Evolutionary conservation across 352 stramenopile genomes (phyloP).

Genomic region (Globisporangium parvum): DNA sequence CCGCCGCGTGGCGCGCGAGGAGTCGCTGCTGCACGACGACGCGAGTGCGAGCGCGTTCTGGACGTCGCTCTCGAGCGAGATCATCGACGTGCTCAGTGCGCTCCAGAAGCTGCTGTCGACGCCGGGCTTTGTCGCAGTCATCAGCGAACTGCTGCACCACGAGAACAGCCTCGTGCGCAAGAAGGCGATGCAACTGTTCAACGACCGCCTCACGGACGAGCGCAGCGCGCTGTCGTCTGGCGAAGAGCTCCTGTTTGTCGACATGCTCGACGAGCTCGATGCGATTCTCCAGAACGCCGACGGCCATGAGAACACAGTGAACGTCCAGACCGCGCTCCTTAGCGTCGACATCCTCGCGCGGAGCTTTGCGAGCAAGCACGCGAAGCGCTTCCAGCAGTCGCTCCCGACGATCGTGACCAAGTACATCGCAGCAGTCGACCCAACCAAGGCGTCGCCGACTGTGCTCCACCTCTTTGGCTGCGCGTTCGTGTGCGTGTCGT

Average conservation of each 20-base stretch:
- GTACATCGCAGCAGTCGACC: conserved; percentile 49
- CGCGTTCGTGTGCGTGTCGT: conserved; percentile 78
- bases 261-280: conserved; percentile 84
- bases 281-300: conserved; percentile 59
- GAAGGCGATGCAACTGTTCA: conserved; percentile 87
- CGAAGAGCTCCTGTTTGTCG: conserved; percentile 79
- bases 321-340: conserved; percentile 78
- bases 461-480: conserved; percentile 72
- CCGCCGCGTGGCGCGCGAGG: conserved; percentile 60
- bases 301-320: conserved; percentile 56
- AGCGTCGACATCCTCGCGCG: conserved; percentile 81
- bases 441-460: conserved; percentile 39
- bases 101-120: conserved; percentile 82
- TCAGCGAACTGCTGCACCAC: conserved; percentile 78
- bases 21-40: conserved; percentile 43
- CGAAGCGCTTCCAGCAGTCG: conserved; percentile 67
- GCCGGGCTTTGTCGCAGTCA: conserved; percentile 80
- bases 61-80: conserved; percentile 36
- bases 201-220: conserved; percentile 74
- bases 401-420: conserved; percentile 63
- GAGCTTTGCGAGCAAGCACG: conserved; percentile 67
- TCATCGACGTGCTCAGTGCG: conserved; percentile 71
- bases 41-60: conserved; percentile 39
- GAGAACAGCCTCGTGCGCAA: conserved; percentile 84
- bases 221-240: conserved; percentile 47